Conservation (phyloP, 2,329 filamentous ascomycete species). For the Cytospora schulzeri region DNA sequence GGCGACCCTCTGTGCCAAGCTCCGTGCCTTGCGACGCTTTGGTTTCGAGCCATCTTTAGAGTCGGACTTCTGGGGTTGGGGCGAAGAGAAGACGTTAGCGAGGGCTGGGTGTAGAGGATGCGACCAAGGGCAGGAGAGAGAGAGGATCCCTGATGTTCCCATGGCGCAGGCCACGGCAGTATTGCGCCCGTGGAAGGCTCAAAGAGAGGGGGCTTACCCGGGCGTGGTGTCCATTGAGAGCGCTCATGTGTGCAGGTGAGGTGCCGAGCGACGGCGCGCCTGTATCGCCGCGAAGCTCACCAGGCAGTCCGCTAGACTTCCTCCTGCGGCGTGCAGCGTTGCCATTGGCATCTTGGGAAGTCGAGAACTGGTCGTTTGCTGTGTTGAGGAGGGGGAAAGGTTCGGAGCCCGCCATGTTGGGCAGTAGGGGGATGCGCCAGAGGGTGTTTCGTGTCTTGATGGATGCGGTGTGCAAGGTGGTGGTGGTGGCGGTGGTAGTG, state of each 20-base stretch:
- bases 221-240: slow-evolving; percentile 28
- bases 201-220: slow-evolving; percentile 12
- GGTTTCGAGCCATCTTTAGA: slow-evolving; percentile 42
- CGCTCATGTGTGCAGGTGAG: slow-evolving; percentile 49
- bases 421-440: slow-evolving; percentile 10
- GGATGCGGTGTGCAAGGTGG: not conserved
- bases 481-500: too few relatives aligned
- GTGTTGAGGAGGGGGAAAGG: slow-evolving; percentile 59
- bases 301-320: slow-evolving; percentile 58
- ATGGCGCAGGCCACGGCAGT: not conserved
- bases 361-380: slow-evolving; percentile 51
- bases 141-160: not conserved
- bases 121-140: not conserved
- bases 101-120: not conserved
- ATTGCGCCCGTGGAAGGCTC: not conserved
- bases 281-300: slow-evolving; percentile 58
- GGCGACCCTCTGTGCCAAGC: slow-evolving; percentile 56
- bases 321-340: slow-evolving; percentile 49
- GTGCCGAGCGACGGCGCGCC: slow-evolving; percentile 58
- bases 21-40: slow-evolving; percentile 58
- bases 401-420: slow-evolving; percentile 50
- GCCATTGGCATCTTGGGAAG: slow-evolving; percentile 38
- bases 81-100: slow-evolving; percentile 27
- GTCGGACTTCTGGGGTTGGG: slow-evolving; percentile 28
- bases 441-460: not conserved